A percentile compares a stretch with the other conserved stretches of the same genome.
Evolutionary conservation across 768 basidiomycete species (phyloP).

Genomic region (Filobasidium floriforme): DNA sequence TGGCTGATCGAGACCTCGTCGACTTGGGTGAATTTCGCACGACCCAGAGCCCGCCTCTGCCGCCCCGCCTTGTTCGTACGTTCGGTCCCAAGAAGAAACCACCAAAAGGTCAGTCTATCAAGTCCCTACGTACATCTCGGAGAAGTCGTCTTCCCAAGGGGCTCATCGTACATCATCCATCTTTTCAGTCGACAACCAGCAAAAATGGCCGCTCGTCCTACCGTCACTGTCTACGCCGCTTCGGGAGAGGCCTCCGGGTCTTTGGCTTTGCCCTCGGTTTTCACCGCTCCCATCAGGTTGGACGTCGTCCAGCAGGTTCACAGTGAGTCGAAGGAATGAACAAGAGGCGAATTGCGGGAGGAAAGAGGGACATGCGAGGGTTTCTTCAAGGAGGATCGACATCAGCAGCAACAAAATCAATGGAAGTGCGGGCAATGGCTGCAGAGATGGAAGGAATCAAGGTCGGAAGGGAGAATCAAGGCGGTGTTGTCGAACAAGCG

Average conservation of each 20-base stretch:
- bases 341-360: constrained; percentile 6
- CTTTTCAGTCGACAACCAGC: not conserved
- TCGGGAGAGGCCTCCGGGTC: constrained; percentile 80
- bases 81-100: too few relatives aligned
- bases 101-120: too few relatives aligned
- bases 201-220: constrained; percentile 84
- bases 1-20: too few relatives aligned
- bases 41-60: too few relatives aligned
- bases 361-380: not conserved
- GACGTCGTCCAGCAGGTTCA: constrained; percentile 98
- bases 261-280: constrained; percentile 85
- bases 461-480: too few relatives aligned
- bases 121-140: too few relatives aligned
- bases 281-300: constrained; percentile 95
- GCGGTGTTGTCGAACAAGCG: too few relatives aligned
- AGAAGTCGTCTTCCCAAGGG: too few relatives aligned
- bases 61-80: too few relatives aligned
- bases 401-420: not conserved
- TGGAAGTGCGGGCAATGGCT: not conserved
- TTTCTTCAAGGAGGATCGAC: not conserved
- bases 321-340: constrained; percentile 58
- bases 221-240: constrained; percentile 70
- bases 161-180: not conserved
- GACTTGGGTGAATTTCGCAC: too few relatives aligned
- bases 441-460: not conserved